Percentiles rank a stretch among this genome's conserved stretches.
These are phyloP conservation scores for Pseudogymnoascus sp. DNA, from an alignment of 2,329 filamentous ascomycete species.

Conservation along the genomic window DNA sequence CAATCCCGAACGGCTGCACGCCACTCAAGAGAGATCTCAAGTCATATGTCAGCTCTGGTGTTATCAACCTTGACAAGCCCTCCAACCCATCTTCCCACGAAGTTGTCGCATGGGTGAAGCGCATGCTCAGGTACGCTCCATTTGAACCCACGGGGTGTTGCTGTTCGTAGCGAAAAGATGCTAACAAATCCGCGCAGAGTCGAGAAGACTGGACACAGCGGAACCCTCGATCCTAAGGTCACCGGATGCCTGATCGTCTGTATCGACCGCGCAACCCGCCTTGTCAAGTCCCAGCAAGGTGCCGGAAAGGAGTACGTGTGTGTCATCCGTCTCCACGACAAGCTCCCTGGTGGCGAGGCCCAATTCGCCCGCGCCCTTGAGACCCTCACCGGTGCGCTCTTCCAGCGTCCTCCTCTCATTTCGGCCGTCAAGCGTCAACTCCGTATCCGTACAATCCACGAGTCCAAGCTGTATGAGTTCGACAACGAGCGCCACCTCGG, in stretches of 20 bases:
- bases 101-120: conserved; percentile 98
- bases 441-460: conserved; percentile 95
- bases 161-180: conserved; percentile 13
- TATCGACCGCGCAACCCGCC: conserved; percentile 90
- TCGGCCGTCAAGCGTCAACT: conserved; percentile 98
- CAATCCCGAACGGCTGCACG: conserved; percentile 86
- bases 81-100: conserved; percentile 98
- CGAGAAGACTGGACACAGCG: conserved; percentile 97
- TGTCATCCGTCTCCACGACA: conserved; percentile 91
- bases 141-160: neutral
- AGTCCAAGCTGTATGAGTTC: conserved; percentile 94
- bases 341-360: conserved; percentile 83
- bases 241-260: conserved; percentile 92
- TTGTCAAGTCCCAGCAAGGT: conserved; percentile 98
- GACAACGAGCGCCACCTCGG: conserved; percentile 96
- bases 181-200: conserved; percentile 44
- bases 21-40: conserved; percentile 92
- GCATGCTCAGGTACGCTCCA: conserved; percentile 69
- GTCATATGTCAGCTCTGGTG: conserved; percentile 92
- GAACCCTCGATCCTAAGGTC: conserved; percentile 96
- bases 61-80: conserved; percentile 97
- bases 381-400: conserved; percentile 91
- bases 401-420: conserved; percentile 94
- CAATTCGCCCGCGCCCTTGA: conserved; percentile 92
- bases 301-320: conserved; percentile 99